Evolutionary conservation across 2,329 filamentous ascomycete genomes (phyloP).

Genomic region (Aspergillus fischeri): DNA sequence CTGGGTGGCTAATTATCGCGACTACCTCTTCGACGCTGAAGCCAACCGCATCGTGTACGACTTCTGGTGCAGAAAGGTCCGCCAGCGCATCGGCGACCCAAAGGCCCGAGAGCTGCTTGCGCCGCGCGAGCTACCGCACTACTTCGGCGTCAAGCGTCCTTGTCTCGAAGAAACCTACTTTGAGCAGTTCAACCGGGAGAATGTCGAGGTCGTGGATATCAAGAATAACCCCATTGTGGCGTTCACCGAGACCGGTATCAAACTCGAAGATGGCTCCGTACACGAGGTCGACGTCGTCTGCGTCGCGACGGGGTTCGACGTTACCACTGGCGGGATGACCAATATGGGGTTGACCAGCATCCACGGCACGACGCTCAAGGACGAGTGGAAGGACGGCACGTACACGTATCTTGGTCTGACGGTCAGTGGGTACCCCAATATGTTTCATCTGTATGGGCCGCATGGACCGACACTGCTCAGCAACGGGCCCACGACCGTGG

Average conservation of each 20-base stretch:
- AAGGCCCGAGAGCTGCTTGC: conserved; percentile 50
- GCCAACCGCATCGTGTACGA: conserved; percentile 54
- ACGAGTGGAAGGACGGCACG: conserved; percentile 37
- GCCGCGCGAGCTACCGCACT: conserved; percentile 50
- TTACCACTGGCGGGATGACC: conserved; percentile 39
- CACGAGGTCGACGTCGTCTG: conserved; percentile 40
- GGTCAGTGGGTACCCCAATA: conserved; percentile 44
- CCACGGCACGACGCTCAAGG: conserved; percentile 26
- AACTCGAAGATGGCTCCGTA: conserved; percentile 33
- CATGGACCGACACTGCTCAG: conserved; percentile 55
- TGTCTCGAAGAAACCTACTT: conserved; percentile 49
- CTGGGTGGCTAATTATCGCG: conserved; percentile 54
- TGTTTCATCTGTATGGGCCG: conserved; percentile 53
- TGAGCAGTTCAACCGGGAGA: conserved; percentile 45
- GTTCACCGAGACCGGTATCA: conserved; percentile 40
- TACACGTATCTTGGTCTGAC: conserved; percentile 43
- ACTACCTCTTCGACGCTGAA: conserved; percentile 44
- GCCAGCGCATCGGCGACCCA: conserved; percentile 49
- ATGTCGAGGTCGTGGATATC: conserved; percentile 46
- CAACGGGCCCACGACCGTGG: conserved; percentile 54
- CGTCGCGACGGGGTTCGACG: conserved; percentile 45
- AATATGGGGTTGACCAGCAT: conserved; percentile 37
- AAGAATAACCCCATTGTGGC: conserved; percentile 41
- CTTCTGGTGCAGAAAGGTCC: conserved; percentile 53
- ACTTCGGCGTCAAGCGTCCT: conserved; percentile 52